Evolutionary conservation across 192 early-diverging fungal species (phyloP).

Genomic region (Gonapodya prolifera): DNA sequence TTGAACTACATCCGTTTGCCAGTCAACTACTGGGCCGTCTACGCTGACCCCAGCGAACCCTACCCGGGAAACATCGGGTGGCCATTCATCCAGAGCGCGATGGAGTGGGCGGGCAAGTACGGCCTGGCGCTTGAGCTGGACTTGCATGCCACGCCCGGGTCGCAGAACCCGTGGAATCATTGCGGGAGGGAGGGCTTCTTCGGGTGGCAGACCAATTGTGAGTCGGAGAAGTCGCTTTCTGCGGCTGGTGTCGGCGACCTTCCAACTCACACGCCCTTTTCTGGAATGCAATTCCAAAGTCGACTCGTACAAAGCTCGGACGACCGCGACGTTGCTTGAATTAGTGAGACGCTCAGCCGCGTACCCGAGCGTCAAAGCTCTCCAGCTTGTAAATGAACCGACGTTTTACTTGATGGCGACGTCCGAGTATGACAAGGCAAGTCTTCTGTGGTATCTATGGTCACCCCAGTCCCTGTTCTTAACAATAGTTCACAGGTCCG

Average conservation of each 20-base stretch:
- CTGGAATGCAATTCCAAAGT: not conserved
- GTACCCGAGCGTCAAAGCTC: not conserved
- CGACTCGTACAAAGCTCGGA: not conserved
- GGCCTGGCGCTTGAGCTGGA: not conserved
- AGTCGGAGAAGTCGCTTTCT: not conserved
- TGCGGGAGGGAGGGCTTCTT: not conserved
- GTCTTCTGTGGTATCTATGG: not conserved
- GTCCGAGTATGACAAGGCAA: not conserved
- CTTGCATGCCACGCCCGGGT: not conserved
- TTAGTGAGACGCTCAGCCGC: not conserved
- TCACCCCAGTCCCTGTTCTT: not conserved
- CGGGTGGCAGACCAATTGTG: not conserved
- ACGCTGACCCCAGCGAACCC: not conserved
- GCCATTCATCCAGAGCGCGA: not conserved
- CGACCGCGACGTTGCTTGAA: not conserved
- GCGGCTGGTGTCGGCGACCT: too few relatives aligned
- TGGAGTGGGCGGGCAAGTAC: not conserved
- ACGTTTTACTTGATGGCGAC: not conserved
- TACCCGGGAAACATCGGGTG: not conserved
- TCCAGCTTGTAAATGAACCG: not conserved
- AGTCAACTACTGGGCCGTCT: not conserved
- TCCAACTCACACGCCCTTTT: too few relatives aligned
- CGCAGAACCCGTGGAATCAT: not conserved
- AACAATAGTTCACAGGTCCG: not conserved
- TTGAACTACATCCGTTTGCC: not conserved